Evolutionary conservation across 805 yeast species (phyloP), one percentile per base, ranked within the genome.

Genomic region (Myxozyma neotropica): DNA sequence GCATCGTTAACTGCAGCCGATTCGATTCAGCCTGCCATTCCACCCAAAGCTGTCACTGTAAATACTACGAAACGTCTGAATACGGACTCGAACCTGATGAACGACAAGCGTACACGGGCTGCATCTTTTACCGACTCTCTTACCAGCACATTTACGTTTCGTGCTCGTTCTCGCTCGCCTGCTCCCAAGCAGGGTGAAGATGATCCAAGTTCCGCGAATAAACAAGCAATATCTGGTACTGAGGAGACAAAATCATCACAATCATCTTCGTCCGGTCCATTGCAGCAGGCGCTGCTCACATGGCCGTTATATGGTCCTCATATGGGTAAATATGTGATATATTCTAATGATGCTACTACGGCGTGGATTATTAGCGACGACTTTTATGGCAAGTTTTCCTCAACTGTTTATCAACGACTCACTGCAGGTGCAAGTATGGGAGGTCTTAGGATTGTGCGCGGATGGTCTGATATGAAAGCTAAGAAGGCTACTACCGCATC

Each of bases 291-390:
- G 17, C 17, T 35, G 26, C 51, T 42, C 10, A 56, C 66, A 4
- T 65, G 68, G 68, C 64, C 67, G n/a, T 36, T 65, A 21, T 61
- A 65, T 27, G 68, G 68, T 4, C 64, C 62, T 2, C 60, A 65
- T 24, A 64, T 63, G 58, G 68, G 68, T 13, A 66, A 63, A 29
- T 67, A 66, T 52, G 67, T 67, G 33, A 63, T 66, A 21, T 64
- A 61, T 46, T 57, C 64, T 3, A 59, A 57, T 17, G 68, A 64
- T 51, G 53, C 65, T 19, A 35, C 49, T 7, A 65, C 68, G 4
- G 71, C 71, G 2, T 65, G 68, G 67, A 63, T 68, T 56, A 57
- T 63, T 39, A 47, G 66, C 23, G 67, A 66, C 23, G 68, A 66
- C 29, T 64, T 66, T 21, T 66, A 66, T 36, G 67, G 68, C 1